These are phyloP conservation scores for Sphaerulina vaccinii DNA, from an alignment of 2,329 filamentous ascomycete genomes.

Conservation along the genomic window DNA sequence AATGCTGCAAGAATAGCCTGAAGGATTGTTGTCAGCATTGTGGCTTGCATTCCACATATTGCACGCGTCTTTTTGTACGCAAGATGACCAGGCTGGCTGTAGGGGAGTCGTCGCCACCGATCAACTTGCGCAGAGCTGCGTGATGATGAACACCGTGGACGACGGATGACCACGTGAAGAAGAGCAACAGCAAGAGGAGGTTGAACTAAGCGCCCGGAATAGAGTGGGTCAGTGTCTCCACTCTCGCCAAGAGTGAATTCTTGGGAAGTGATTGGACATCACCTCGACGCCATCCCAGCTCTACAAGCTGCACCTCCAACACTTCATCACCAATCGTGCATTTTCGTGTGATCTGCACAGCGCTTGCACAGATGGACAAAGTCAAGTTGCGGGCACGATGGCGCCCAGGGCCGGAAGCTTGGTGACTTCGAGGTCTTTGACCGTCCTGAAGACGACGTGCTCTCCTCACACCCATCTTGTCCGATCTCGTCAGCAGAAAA, in stretches of 20 bases:
- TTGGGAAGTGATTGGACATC: not conserved
- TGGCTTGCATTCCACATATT: not conserved
- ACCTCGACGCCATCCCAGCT: slow-evolving; percentile 1
- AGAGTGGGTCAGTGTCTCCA: not conserved
- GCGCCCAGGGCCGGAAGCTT: slow-evolving; percentile 12
- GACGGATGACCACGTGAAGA: not conserved
- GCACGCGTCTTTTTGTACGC: not conserved
- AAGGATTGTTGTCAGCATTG: slow-evolving; percentile 6
- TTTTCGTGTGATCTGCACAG: slow-evolving; percentile 15
- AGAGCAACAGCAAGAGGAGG: not conserved
- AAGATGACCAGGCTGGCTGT: no score
- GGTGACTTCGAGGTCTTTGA: slow-evolving; percentile 2
- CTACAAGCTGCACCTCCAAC: slow-evolving; percentile 9
- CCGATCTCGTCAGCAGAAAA: not conserved
- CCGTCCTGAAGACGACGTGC: not conserved
- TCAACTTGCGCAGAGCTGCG: not conserved
- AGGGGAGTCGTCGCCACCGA: no score
- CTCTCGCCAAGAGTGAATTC: not conserved
- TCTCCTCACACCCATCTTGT: not conserved
- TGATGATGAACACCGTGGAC: not conserved
- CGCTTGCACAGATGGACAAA: slow-evolving; percentile 12
- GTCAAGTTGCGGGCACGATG: slow-evolving; percentile 1
- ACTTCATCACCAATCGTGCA: slow-evolving; percentile 19
- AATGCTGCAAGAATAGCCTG: not conserved
- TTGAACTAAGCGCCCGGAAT: not conserved